Percentiles rank a stretch among this genome's conserved stretches.
Conservation (phyloP, 1,284 basidiomycete genomes). For the Golubevia pallescens region DNA sequence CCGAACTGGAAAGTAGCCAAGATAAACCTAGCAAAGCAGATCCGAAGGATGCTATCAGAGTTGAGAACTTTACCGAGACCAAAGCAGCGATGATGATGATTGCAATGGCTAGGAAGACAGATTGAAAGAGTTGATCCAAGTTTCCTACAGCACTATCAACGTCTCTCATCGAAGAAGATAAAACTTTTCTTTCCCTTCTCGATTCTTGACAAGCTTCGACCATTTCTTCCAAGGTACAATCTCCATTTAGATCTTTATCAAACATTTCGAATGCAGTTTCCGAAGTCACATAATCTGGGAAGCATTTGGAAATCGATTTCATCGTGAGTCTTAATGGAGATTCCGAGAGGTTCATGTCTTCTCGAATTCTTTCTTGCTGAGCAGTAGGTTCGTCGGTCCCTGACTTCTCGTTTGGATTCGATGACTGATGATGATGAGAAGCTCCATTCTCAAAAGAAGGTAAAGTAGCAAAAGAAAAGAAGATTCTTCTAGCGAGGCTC, state of each 20-base stretch:
- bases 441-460: too few species aligned
- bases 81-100: conserved; percentile 36
- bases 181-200: conserved; percentile 28
- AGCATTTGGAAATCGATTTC: conserved; percentile 34
- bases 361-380: too few species aligned
- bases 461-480: conserved; percentile 33
- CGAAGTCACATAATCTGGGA: conserved; percentile 34
- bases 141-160: conserved; percentile 37
- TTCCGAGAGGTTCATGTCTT: not conserved
- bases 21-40: conserved; percentile 47
- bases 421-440: too few species aligned
- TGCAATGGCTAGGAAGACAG: conserved; percentile 33
- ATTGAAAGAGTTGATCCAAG: conserved; percentile 46
- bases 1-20: conserved; percentile 41
- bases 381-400: too few species aligned
- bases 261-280: conserved; percentile 39
- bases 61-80: conserved; percentile 37
- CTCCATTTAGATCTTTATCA: conserved; percentile 44
- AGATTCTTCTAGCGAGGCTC: conserved; percentile 37
- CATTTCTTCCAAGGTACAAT: conserved; percentile 37
- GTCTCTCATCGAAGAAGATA: conserved; percentile 44
- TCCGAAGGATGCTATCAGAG: conserved; percentile 42
- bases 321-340: conserved; percentile 12
- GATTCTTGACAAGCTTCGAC: conserved; percentile 33
- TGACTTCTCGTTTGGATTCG: too few species aligned